Evolutionary conservation across 306 rosid species (phyloP), one percentile per base, ranked within the genome.

Genomic region (Styphnolobium japonicum): DNA sequence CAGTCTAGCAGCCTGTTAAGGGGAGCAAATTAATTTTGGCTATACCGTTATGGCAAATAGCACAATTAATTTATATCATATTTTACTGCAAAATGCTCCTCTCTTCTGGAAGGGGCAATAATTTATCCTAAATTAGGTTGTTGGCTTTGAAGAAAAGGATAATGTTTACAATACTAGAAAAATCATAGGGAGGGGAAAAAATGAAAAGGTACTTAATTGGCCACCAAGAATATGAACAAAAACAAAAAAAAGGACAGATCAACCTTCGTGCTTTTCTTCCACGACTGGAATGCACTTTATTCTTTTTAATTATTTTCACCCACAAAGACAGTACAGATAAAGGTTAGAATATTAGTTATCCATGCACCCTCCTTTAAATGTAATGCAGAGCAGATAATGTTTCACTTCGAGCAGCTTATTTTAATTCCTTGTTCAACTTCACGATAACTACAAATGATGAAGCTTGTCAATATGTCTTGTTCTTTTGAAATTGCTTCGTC

Each of bases 391-490:
- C 6, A 43, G 56, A 80, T 76, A 33, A 55, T 71, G 49, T 65
- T 64, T 68, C 61, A 71, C 16, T 65, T 37, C 12, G 43, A 42
- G 80, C 16, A 71, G 43, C 52, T 29, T 79, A 65, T 55, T 77
- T 40, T 52, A 78, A 80, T 71, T 12, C 10, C 10, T 45, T 57
- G 53, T 70, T 57, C 67, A 80, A 56, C 77, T 55, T 85, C 79
- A 68, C 36, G 86, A 86, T 86, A 86, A 80, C 36, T 79, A 79
- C 86, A 82, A 79, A 86, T 82, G 68, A 86, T 79, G 82, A 64
- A 62, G 65, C 69, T 79, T 85, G 86, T 85, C 84, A 85, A 53
- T 36, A 61, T 43, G 83, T 80, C 78, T 82, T 31, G 77, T 71
- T 74, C 61, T 83, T 76, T 70, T 49, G 84, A 73, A 73, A 86